Percentiles rank a stretch among this genome's conserved stretches.
Evolutionary conservation across 2,329 filamentous ascomycete genomes (phyloP).

Genomic region (Claviceps pazoutovae): DNA sequence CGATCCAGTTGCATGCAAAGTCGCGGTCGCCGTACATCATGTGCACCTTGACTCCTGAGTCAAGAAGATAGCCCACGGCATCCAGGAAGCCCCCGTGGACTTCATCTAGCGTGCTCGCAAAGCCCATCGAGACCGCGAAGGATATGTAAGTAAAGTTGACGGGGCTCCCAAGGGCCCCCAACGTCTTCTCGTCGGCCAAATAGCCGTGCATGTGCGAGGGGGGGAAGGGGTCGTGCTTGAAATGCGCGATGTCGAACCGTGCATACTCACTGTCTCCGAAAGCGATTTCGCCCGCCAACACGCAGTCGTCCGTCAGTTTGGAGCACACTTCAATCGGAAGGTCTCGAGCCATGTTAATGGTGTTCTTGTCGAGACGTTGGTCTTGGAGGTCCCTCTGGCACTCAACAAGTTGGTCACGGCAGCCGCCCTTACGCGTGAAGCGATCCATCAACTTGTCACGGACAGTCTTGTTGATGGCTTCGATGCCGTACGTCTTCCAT

Average conservation of each 20-base stretch:
- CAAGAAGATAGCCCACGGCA: constrained; percentile 44
- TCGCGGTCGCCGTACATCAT: constrained; percentile 54
- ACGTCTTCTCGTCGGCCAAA: constrained; percentile 42
- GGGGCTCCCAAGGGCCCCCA: constrained; percentile 45
- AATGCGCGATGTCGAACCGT: constrained; percentile 47
- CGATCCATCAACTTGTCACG: constrained; percentile 16
- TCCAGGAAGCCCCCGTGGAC: constrained; percentile 34
- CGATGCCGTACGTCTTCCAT: constrained; percentile 37
- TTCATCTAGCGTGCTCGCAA: constrained; percentile 48
- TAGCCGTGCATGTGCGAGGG: constrained; percentile 46
- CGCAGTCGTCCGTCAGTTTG: constrained; percentile 36
- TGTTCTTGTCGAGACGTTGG: constrained; percentile 35
- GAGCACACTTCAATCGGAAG: constrained; percentile 18
- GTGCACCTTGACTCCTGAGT: constrained; percentile 51
- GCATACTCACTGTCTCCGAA: constrained; percentile 41
- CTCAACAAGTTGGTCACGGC: constrained; percentile 34
- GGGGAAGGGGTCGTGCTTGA: constrained; percentile 45
- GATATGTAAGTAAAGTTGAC: constrained; percentile 39
- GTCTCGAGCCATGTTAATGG: constrained; percentile 19
- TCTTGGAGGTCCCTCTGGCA: constrained; percentile 33
- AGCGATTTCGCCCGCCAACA: constrained; percentile 37
- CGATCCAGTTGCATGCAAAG: constrained; percentile 51
- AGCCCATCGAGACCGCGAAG: constrained; percentile 31
- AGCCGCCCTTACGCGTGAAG: constrained; percentile 28
- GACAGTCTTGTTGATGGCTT: constrained; percentile 36